Evolutionary conservation across 352 stramenopile species (phyloP).

Genomic region (Pythium coloratum): DNA sequence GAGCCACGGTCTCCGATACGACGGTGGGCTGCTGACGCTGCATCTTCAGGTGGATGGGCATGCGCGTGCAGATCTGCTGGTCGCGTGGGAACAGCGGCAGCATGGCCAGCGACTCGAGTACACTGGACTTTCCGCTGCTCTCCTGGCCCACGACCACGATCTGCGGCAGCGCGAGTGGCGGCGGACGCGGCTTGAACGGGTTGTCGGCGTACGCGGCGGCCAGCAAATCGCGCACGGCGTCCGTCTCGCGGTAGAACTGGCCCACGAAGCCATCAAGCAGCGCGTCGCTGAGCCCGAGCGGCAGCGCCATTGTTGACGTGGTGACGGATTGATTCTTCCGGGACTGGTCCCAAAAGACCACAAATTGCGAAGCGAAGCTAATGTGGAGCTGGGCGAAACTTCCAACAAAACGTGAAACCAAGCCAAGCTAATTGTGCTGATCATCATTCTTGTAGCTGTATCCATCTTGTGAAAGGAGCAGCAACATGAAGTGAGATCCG

Average conservation of each 20-base stretch:
- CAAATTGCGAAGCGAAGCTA: no score
- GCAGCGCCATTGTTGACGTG: neutral
- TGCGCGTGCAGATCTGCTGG: constrained; percentile 34
- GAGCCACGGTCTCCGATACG: neutral
- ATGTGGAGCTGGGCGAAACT: no score
- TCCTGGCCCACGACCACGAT: constrained; percentile 49
- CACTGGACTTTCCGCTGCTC: constrained; percentile 50
- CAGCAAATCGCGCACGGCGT: constrained; percentile 25
- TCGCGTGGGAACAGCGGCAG: constrained; percentile 46
- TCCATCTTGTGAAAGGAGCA: no score
- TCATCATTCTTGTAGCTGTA: no score
- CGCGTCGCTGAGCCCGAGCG: constrained; percentile 27
- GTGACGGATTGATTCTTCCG: no score
- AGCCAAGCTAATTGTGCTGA: no score
- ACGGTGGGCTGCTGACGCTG: constrained; percentile 8
- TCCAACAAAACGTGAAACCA: no score
- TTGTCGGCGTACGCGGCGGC: neutral
- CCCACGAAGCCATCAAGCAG: constrained; percentile 36
- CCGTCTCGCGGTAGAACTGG: constrained; percentile 32
- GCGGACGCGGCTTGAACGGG: constrained; percentile 9
- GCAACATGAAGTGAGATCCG: no score
- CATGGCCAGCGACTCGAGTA: constrained; percentile 49
- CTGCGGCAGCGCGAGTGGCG: constrained; percentile 32
- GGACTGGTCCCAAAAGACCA: no score
- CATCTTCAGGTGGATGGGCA: constrained; percentile 48